Base-by-base conservation (phyloP, 345 rosid genomes). In the Corchorus olitorius region DNA sequence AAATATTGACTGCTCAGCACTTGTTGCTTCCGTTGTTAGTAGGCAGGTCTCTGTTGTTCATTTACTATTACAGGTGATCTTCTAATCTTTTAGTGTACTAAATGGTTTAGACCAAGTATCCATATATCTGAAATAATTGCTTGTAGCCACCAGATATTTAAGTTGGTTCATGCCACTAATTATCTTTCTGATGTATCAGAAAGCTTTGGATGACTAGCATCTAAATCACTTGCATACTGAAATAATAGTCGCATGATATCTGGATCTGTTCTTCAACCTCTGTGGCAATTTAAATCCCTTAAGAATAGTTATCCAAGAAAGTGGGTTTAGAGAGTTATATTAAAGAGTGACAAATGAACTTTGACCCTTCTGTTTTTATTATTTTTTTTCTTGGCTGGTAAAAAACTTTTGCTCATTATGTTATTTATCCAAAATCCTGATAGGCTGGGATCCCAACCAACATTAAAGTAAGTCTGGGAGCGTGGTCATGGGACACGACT, bases 401-500 rank as follows among this genome's bases (percentile, higher is more conserved):
- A 53, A 35, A 16, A 16, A 53, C n/a, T 74, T 43, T 48, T 33
- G 12, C 17, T 72, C 65, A 35, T 77, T 53, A 20, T 19, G 54
- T 17, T 17, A 11, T 33, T 70, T 45, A 39, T 77, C 13, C 59
- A 41, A 71, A 54, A 49, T 82, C 78, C 64, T 43, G 64, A 70
- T 69, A 96, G 99, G 90, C 88, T 64, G 93, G 97, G 70, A 90
- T 77, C 14, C 81, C 80, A 78, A 86, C 85, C 41, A 87, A 92
- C 81, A 76, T 79, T 56, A 79, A 83, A 79, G 97, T 91, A 63
- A 88, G 93, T 78, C 86, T 92, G 8, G 99, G 99, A 77, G 97
- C 95, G 65, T 96, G 99, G 99, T 91, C 97, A 59, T 93, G 99
- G 99, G 99, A 96, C 84, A 75, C 75, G 9, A 72, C 85, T 68